Base-by-base conservation (phyloP, 2,329 filamentous ascomycete species). In the Metarhizium rileyi region DNA sequence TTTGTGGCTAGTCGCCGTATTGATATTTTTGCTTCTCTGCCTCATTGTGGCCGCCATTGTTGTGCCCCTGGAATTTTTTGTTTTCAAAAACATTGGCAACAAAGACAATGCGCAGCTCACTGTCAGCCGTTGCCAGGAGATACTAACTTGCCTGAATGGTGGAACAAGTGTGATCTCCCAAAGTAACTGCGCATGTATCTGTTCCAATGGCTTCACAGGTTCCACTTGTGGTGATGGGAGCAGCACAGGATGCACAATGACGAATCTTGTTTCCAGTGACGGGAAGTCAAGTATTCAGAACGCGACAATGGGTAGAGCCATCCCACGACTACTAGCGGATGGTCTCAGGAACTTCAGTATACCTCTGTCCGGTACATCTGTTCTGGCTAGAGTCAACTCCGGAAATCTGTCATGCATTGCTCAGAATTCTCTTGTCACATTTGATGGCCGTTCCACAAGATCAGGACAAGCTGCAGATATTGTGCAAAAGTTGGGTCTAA, bases 351-450 rank as follows among this genome's bases (percentile, higher is more conserved):
- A 87, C 57, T 97, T 87, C 67, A 83, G 82, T 3, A 78, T 98
- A 43, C 79, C 87, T 0, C 76, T 98, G 1, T 80, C 86, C 42
- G 75, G 79, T 4, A 79, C 79, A 1, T 75, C 75, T 7, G 78
- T 97, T 47, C 69, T 95, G 49, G 81, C 83, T 1, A 78, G 89
- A 44, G 87, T 97, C 65, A 91, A 86, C 59, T 69, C 76, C 5
- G 79, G 78, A 28, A 85, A 85, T 55, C 72, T 95, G 16, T 90
- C 86, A 49, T 98, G 93, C 66, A 80, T 81, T 8, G 81, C 84
- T 0, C 86, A 96, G 64, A 97, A 97, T 59, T 84, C 89, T 0
- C 75, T 98, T 4, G 84, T 97, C 16, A 89, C 87, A 0, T 95
- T 96, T 64, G 79, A 87, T 57, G 84, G 83, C 4, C 66, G 66